These are phyloP conservation scores for Solanum piurae DNA, from an alignment of 257 asterid genomes.

Conservation along the genomic window DNA sequence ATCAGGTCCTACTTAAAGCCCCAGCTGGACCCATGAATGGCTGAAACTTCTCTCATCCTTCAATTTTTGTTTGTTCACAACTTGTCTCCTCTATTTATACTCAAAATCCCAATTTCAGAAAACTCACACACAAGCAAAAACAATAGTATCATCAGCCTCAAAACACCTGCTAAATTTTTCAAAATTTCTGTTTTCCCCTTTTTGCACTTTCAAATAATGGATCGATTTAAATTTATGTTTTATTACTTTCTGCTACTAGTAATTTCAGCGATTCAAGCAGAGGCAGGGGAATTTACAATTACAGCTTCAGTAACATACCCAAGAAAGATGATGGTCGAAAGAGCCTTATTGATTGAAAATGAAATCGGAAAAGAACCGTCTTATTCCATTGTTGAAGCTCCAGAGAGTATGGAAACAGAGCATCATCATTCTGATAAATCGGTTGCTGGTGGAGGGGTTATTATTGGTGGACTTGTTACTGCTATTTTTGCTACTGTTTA, in stretches of 20 bases:
- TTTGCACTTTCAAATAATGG: not conserved
- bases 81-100: not conserved
- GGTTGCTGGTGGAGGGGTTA: conserved; percentile 61
- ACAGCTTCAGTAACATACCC: not conserved
- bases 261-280: not conserved
- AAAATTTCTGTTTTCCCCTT: no score
- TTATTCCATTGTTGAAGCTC: conserved; percentile 30
- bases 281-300: not conserved
- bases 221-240: not conserved
- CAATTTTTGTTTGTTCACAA: not conserved
- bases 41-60: not conserved
- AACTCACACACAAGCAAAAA: not conserved
- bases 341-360: not conserved
- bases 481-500: conserved; percentile 57
- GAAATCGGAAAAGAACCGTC: conserved; percentile 4
- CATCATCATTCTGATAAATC: conserved; percentile 48
- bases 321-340: not conserved
- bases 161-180: not conserved
- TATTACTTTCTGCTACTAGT: not conserved
- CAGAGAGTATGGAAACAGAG: conserved; percentile 23
- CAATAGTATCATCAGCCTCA: not conserved
- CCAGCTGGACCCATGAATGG: not conserved
- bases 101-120: not conserved
- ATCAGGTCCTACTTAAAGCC: not conserved
- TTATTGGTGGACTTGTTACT: conserved; percentile 71